A percentile compares a stretch with the other conserved stretches of the same genome.
Conservation (phyloP, 495 filamentous ascomycete genomes). For the Podospora sp. region DNA sequence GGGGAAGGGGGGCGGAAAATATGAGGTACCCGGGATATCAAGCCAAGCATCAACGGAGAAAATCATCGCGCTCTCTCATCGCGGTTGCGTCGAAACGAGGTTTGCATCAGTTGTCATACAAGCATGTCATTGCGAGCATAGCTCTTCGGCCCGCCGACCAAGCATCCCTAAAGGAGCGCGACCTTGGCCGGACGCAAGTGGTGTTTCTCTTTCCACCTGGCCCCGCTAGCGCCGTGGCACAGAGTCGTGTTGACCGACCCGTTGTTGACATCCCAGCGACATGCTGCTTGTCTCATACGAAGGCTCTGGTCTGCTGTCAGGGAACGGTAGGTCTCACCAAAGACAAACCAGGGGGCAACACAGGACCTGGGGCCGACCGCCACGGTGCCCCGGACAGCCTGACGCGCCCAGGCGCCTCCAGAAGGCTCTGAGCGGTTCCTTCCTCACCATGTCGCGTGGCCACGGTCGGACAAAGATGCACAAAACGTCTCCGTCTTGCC, state of each 20-base stretch:
- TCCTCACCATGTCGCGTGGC: constrained; percentile 22
- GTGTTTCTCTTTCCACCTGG: constrained; percentile 21
- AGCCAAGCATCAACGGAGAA: constrained; percentile 7
- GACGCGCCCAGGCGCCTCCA: constrained; percentile 7
- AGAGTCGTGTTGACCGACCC: constrained; percentile 13
- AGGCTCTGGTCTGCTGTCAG: constrained; percentile 22
- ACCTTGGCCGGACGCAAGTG: constrained; percentile 2
- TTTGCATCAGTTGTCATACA: constrained; percentile 35
- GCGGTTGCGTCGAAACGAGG: constrained; percentile 29
- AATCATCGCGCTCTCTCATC: neutral
- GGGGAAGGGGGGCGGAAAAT: constrained; percentile 6
- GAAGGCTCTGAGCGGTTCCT: constrained; percentile 1
- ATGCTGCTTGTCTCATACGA: constrained; percentile 29
- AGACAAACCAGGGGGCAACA: constrained; percentile 10
- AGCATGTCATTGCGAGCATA: constrained; percentile 34
- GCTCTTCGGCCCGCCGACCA: constrained; percentile 26
- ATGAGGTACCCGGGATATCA: constrained; percentile 9
- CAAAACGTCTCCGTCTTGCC: constrained; percentile 14
- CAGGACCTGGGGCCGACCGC: constrained; percentile 13
- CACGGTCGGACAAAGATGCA: constrained; percentile 24
- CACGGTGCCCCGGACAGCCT: constrained; percentile 14
- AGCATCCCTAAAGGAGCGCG: constrained; percentile 17
- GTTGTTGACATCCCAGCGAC: constrained; percentile 24
- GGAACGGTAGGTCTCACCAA: constrained; percentile 27
- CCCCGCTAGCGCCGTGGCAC: constrained; percentile 29